Evolutionary conservation across 2,329 filamentous ascomycete genomes (phyloP).

Genomic region (Proliferodiscus dingleyae): DNA sequence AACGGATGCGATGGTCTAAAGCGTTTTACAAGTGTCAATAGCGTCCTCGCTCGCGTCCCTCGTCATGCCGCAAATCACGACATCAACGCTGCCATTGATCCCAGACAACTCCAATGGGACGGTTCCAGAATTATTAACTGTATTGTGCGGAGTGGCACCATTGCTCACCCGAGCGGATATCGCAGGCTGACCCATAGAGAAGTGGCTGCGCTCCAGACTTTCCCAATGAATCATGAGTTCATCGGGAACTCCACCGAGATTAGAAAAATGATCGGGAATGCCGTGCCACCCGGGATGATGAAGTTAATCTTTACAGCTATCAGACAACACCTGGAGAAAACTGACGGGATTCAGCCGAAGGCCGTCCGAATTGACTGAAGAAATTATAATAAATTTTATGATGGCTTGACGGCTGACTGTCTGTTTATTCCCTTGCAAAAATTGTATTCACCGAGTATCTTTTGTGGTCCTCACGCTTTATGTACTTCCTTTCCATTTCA

Average conservation of each 20-base stretch:
- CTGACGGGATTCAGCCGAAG: constrained; percentile 23
- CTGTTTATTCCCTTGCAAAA: no score
- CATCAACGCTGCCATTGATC: constrained; percentile 22
- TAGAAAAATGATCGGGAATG: constrained; percentile 71
- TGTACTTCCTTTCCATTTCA: no score
- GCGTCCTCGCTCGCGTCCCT: constrained; percentile 26
- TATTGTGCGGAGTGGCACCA: constrained; percentile 59
- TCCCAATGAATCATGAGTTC: constrained; percentile 59
- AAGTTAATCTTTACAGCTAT: constrained; percentile 36
- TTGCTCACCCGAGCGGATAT: constrained; percentile 57
- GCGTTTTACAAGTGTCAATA: constrained; percentile 41
- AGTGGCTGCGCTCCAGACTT: constrained; percentile 64
- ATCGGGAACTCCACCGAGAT: constrained; percentile 36
- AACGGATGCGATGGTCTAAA: constrained; percentile 31
- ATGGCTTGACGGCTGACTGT: no score
- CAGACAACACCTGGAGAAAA: constrained; percentile 32
- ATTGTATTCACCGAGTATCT: no score
- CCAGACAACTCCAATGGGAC: constrained; percentile 26
- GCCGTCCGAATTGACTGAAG: no score
- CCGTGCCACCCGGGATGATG: constrained; percentile 62
- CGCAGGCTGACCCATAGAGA: constrained; percentile 64
- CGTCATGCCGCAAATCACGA: constrained; percentile 37
- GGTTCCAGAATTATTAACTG: constrained; percentile 33
- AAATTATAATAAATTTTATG: no score
- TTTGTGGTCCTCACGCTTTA: no score